These are phyloP conservation scores for Metarhizium robertsii DNA, from an alignment of 2,329 filamentous ascomycete species.

Conservation along the genomic window DNA sequence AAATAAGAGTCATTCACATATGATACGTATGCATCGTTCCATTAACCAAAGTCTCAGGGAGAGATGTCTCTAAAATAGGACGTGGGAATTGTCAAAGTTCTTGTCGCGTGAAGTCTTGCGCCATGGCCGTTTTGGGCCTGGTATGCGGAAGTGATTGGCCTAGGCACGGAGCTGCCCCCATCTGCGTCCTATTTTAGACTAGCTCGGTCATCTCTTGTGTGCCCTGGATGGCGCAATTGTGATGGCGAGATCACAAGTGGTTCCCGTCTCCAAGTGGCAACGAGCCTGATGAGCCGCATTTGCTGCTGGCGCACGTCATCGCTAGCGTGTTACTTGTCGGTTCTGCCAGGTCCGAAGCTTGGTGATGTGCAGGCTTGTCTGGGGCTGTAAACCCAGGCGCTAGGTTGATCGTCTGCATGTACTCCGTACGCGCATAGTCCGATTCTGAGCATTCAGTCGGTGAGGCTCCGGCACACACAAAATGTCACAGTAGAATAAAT, in stretches of 20 bases:
- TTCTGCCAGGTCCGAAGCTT: no score
- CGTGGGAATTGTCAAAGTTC: no score
- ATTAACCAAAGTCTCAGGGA: neutral
- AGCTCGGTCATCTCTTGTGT: neutral
- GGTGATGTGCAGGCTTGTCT: no score
- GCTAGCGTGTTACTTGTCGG: neutral
- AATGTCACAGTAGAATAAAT: no score
- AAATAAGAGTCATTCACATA: neutral
- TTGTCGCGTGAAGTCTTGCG: neutral
- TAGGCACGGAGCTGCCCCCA: neutral
- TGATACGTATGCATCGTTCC: no score
- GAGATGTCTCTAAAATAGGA: neutral
- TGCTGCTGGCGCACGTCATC: neutral
- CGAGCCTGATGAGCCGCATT: neutral
- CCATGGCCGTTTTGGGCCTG: neutral
- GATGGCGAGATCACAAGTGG: neutral
- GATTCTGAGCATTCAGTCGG: no score
- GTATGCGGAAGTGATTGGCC: neutral
- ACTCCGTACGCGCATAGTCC: no score
- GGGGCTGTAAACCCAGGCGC: no score
- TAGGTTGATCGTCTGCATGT: no score
- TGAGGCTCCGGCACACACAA: no score
- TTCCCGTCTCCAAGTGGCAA: no score
- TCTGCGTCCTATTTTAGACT: neutral
- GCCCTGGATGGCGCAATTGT: neutral